Evolutionary conservation across 768 basidiomycete genomes (phyloP).

Genomic region (Mycena pura): DNA sequence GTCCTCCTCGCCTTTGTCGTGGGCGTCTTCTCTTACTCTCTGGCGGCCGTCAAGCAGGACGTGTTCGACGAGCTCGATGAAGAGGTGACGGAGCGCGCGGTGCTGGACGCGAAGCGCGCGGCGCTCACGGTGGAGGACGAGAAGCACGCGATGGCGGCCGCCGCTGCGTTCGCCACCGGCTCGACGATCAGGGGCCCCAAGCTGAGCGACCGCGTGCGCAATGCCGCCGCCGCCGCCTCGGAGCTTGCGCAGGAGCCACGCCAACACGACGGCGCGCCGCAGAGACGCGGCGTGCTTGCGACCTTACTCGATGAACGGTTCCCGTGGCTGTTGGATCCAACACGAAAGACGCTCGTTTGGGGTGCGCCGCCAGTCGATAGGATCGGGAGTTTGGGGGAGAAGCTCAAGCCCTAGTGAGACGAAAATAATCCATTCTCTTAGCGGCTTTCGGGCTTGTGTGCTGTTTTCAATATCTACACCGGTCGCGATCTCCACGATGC

Average conservation of each 20-base stretch:
- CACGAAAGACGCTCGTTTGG: conserved; percentile 70
- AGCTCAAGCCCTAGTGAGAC: conserved; percentile 12
- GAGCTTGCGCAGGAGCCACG: neutral
- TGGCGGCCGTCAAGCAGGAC: conserved; percentile 93
- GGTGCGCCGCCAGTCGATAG: conserved; percentile 75
- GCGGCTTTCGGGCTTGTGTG: too few relatives aligned
- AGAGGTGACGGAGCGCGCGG: conserved; percentile 63
- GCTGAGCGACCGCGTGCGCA: neutral
- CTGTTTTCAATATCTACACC: too few relatives aligned
- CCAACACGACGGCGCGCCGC: neutral
- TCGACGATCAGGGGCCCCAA: conserved; percentile 1
- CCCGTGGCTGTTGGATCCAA: conserved; percentile 64
- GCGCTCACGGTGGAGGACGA: conserved; percentile 38
- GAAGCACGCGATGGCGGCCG: conserved; percentile 31
- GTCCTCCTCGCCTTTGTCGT: conserved; percentile 74
- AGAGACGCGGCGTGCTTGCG: conserved; percentile 52
- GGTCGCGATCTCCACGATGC: too few relatives aligned
- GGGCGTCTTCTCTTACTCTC: conserved; percentile 91
- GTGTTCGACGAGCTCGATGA: conserved; percentile 88
- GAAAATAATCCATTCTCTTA: conserved; percentile 22
- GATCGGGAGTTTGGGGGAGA: conserved; percentile 54
- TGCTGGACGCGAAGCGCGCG: conserved; percentile 34
- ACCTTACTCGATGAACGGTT: conserved; percentile 50
- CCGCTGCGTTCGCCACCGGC: conserved; percentile 25
- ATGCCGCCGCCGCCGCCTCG: neutral